A percentile compares a stretch with the other conserved stretches of the same genome.
Evolutionary conservation across 78 protist genomes (phyloP).

Genomic region (Cavenderia fasciculata): DNA sequence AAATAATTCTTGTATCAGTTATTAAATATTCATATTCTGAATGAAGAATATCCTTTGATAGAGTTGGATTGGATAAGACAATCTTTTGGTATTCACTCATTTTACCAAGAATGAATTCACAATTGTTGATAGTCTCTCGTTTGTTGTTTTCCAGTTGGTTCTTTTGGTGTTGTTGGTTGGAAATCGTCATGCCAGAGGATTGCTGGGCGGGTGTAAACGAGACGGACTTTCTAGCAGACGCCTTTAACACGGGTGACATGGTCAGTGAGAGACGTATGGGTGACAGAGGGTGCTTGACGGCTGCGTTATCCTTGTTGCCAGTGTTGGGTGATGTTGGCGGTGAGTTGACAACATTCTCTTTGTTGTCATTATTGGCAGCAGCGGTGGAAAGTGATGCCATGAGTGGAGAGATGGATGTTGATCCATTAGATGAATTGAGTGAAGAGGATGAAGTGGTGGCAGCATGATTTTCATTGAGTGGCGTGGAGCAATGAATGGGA

Average conservation of each 20-base stretch:
- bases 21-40: slow-evolving; percentile 62
- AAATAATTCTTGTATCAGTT: slow-evolving; percentile 24
- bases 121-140: slow-evolving; percentile 12
- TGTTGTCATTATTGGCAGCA: slow-evolving; percentile 23
- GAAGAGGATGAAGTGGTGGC: too few species aligned
- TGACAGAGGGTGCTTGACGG: slow-evolving; percentile 2
- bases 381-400: too few species aligned
- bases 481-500: too few species aligned
- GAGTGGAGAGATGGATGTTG: too few species aligned
- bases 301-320: neutral
- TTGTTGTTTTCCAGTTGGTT: neutral
- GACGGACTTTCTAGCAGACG: too few species aligned
- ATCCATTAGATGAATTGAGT: too few species aligned
- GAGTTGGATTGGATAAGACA: slow-evolving; percentile 44
- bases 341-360: neutral
- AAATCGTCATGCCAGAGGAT: too few species aligned
- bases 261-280: neutral
- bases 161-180: neutral
- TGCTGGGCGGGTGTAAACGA: too few species aligned
- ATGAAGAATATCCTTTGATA: slow-evolving; percentile 7
- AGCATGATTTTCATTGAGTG: too few species aligned
- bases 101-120: slow-evolving; percentile 48
- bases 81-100: slow-evolving; percentile 59
- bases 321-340: slow-evolving; percentile 18
- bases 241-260: neutral